Evolutionary conservation across 805 yeast genomes (phyloP).

Genomic region (Vanderwaltozyma polyspora): DNA sequence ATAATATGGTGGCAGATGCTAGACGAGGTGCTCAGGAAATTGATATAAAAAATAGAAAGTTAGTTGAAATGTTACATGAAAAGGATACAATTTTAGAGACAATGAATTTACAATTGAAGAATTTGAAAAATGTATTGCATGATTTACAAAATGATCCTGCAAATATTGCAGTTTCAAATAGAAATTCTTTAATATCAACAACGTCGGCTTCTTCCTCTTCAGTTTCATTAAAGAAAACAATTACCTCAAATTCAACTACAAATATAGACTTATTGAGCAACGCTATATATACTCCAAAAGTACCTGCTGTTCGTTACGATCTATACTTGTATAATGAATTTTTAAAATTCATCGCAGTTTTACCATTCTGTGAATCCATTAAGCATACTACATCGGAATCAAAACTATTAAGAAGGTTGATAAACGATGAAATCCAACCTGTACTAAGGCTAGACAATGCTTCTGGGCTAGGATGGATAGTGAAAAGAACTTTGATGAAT

Average conservation of each 20-base stretch:
- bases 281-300: slow-evolving; percentile 31
- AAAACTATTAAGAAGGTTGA: slow-evolving; percentile 50
- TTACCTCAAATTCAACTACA: slow-evolving; percentile 7
- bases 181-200: slow-evolving; percentile 6
- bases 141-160: slow-evolving; percentile 31
- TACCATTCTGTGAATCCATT: slow-evolving; percentile 26
- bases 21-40: slow-evolving; percentile 51
- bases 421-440: slow-evolving; percentile 74
- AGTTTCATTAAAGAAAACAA: slow-evolving; percentile 13
- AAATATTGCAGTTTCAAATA: slow-evolving; percentile 4
- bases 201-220: slow-evolving; percentile 11
- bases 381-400: slow-evolving; percentile 33
- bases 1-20: slow-evolving; percentile 73
- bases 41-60: slow-evolving; percentile 46
- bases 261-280: slow-evolving; percentile 3
- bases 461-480: slow-evolving; percentile 52
- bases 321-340: slow-evolving; percentile 30
- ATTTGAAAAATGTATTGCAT: slow-evolving; percentile 49
- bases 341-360: slow-evolving; percentile 28
- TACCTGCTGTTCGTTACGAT: slow-evolving; percentile 34
- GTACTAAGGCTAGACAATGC: slow-evolving; percentile 52
- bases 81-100: slow-evolving; percentile 56
- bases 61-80: slow-evolving; percentile 48
- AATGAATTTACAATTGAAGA: slow-evolving; percentile 55
- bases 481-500: slow-evolving; percentile 48